Conservation (phyloP, 2,329 filamentous ascomycete species). For the Cyphellophora europaea region DNA sequence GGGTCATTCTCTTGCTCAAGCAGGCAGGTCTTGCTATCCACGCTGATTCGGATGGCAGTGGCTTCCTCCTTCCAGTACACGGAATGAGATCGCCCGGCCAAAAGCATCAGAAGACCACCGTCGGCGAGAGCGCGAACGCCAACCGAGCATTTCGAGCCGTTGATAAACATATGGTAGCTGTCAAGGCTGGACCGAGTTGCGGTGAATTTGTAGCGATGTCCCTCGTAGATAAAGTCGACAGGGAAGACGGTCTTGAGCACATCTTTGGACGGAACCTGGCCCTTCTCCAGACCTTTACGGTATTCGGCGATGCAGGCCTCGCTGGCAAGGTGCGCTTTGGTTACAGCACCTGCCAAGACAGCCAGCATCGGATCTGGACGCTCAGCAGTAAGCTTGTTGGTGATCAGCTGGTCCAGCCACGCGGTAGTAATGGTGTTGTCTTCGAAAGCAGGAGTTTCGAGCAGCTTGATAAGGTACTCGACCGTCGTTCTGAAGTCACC, state of each 20-base stretch:
- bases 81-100: slow-evolving; percentile 90
- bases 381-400: slow-evolving; percentile 93
- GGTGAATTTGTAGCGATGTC: slow-evolving; percentile 93
- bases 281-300: slow-evolving; percentile 81
- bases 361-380: slow-evolving; percentile 87
- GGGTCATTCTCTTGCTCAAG: slow-evolving; percentile 98
- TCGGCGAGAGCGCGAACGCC: slow-evolving; percentile 89
- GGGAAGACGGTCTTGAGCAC: slow-evolving; percentile 96
- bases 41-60: slow-evolving; percentile 85
- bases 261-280: slow-evolving; percentile 93
- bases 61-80: slow-evolving; percentile 99
- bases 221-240: slow-evolving; percentile 98
- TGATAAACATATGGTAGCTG: slow-evolving; percentile 97
- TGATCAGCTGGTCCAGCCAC: slow-evolving; percentile 97
- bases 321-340: slow-evolving; percentile 90
- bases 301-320: slow-evolving; percentile 84
- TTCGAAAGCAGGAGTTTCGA: slow-evolving; percentile 96
- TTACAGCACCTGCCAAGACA: slow-evolving; percentile 90
- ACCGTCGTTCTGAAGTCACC: slow-evolving; percentile 98
- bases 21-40: slow-evolving; percentile 96
- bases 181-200: slow-evolving; percentile 84
- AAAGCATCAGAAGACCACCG: slow-evolving; percentile 81
- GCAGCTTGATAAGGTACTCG: slow-evolving; percentile 96
- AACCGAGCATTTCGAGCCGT: slow-evolving; percentile 90
- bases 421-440: slow-evolving; percentile 98